A percentile compares a stretch with the other conserved stretches of the same genome.
phyloP scores from a whole-genome alignment of 306 rosid genomes.

The Ceratonia siliqua region DNA sequence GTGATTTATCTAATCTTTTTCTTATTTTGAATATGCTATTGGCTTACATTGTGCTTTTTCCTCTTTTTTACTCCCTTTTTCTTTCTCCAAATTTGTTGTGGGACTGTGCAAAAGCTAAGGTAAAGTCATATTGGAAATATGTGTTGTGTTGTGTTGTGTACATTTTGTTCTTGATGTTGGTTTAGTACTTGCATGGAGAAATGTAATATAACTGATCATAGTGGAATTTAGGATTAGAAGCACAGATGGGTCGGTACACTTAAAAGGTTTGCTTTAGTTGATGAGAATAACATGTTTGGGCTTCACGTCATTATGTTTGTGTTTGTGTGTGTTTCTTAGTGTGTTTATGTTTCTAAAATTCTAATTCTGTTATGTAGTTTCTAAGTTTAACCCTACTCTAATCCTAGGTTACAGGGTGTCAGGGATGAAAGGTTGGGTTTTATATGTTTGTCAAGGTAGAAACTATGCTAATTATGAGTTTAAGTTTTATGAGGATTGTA shows the following conservation, averaged over 20 bases:
- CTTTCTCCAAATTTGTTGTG: conserved; percentile 12
- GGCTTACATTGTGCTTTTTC: background rate
- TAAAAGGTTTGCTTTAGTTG: background rate
- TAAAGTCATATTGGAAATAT: background rate
- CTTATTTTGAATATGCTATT: background rate
- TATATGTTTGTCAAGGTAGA: background rate
- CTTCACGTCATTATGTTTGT: background rate
- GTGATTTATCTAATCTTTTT: background rate
- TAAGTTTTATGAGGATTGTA: background rate
- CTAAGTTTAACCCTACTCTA: background rate
- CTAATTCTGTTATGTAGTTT: background rate
- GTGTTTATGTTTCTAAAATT: too few species aligned
- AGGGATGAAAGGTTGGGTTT: background rate
- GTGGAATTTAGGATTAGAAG: too few species aligned
- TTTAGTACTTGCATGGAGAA: too few species aligned
- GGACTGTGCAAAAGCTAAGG: background rate
- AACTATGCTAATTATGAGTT: background rate
- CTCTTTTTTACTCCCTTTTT: background rate
- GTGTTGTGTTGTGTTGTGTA: background rate
- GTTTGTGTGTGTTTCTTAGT: background rate
- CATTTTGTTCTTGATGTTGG: too few species aligned
- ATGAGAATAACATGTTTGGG: background rate
- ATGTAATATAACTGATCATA: too few species aligned
- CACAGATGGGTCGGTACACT: too few species aligned
- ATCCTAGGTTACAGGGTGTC: background rate